Evolutionary conservation across 148 eudicot genomes (phyloP), one percentile per base, ranked within the genome.

Genomic region (Rhododendron williamsianum): DNA sequence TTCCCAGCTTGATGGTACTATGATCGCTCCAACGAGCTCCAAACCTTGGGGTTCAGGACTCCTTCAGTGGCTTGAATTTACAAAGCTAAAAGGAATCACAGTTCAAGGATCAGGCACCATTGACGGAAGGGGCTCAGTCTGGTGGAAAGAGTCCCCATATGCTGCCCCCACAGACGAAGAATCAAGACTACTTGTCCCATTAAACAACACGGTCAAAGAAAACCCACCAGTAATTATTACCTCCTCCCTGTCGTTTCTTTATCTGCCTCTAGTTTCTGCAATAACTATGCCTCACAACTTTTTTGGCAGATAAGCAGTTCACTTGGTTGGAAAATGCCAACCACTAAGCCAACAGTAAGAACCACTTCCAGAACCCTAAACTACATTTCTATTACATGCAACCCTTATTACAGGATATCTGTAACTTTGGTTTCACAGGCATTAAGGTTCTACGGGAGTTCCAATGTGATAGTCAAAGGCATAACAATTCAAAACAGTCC

Each of bases 401-500:
- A 52, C 43, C 73, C 46, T 6, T 4, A 2, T 36, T 36, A 63
- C 25, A 36, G 48, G 41, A 33, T 19, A 60, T 46, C 25, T n/a
- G 8, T 45, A 11, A 41, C 73, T 82, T 77, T 35, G 87, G 72
- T 52, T 87, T 48, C 69, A 81, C 98, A 97, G 99, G 99, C 99
- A 71, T 85, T 97, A 36, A 90, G 96, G 86, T 93, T 97, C 87
- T 93, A 94, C 52, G 98, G 96, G 74, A 94, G 99, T 83, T 93
- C 87, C 58, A 92, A 94, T 35, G 96, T 93, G 82, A 97, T 93
- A 25, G 95, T 97, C 90, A 93, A 92, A n/a, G 98, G 99, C 81
- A 93, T 97, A 86, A 95, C 91, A 81, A 97, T 97, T 85, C 92
- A 88, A 80, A 97, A 97, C 91, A 97, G 98, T 87, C 97, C 92